Evolutionary conservation across 768 basidiomycete genomes (phyloP).

Genomic region (Pleurotus giganteus): DNA sequence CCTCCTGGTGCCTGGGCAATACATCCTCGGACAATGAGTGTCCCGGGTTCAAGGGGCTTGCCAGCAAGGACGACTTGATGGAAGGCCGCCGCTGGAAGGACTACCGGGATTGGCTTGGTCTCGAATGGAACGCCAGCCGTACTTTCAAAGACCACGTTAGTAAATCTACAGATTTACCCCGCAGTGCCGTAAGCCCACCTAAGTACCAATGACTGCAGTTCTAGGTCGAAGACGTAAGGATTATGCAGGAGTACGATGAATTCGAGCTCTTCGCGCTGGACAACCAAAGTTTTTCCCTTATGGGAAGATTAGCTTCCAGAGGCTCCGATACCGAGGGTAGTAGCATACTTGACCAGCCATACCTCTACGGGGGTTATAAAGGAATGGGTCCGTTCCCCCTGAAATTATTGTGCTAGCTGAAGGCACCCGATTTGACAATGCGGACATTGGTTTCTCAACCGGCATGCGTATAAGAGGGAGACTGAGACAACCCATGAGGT

Average conservation of each 20-base stretch:
- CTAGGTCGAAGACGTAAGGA: slow-evolving; percentile 89
- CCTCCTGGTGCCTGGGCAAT: slow-evolving; percentile 76
- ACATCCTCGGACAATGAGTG: slow-evolving; percentile 75
- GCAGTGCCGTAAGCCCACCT: slow-evolving; percentile 49
- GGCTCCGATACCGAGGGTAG: neutral
- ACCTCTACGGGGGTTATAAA: slow-evolving; percentile 85
- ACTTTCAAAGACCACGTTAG: slow-evolving; percentile 38
- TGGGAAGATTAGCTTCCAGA: slow-evolving; percentile 4
- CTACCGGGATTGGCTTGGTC: slow-evolving; percentile 57
- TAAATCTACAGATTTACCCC: too few relatives aligned
- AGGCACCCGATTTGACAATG: slow-evolving; percentile 40
- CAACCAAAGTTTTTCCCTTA: slow-evolving; percentile 62
- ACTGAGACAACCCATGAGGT: slow-evolving; percentile 33
- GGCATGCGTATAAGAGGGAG: slow-evolving; percentile 69
- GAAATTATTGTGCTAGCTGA: slow-evolving; percentile 48
- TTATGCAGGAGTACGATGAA: slow-evolving; percentile 85
- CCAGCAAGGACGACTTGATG: slow-evolving; percentile 74
- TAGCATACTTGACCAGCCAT: slow-evolving; percentile 52
- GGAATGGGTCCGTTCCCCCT: slow-evolving; percentile 74
- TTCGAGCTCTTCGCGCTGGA: slow-evolving; percentile 82
- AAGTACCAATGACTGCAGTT: slow-evolving; percentile 75
- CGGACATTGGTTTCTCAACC: slow-evolving; percentile 65
- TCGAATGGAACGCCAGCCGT: slow-evolving; percentile 80
- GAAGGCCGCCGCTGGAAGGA: slow-evolving; percentile 72
- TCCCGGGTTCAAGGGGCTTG: slow-evolving; percentile 62